These are phyloP conservation scores for Boletales sp. DNA, from an alignment of 768 basidiomycete genomes.

Conservation along the genomic window DNA sequence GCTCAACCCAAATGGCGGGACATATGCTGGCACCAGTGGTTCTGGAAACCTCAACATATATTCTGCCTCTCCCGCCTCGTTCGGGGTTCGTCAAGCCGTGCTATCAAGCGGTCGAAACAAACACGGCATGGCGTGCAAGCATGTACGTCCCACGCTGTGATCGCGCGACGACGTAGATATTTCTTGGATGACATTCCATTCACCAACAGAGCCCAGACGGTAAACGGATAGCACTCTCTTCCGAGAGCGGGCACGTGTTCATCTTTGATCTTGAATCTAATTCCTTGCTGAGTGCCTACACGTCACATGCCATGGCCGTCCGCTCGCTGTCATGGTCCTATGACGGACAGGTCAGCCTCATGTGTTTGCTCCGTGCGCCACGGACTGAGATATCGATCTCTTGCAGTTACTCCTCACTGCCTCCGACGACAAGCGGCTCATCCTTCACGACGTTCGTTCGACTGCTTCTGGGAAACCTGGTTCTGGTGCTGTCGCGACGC, in stretches of 20 bases:
- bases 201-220: conserved; percentile 80
- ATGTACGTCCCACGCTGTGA: conserved; percentile 45
- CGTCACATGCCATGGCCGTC: conserved; percentile 88
- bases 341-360: conserved; percentile 70
- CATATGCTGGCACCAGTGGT: conserved; percentile 70
- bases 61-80: conserved; percentile 63
- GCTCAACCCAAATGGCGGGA: conserved; percentile 67
- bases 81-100: conserved; percentile 58
- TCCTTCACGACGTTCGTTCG: conserved; percentile 86
- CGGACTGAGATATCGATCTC: not conserved
- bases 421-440: conserved; percentile 89
- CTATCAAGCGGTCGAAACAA: conserved; percentile 68
- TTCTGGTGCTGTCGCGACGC: conserved; percentile 75
- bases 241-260: conserved; percentile 85
- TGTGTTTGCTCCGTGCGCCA: not conserved
- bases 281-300: conserved; percentile 65
- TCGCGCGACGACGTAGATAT: conserved; percentile 1
- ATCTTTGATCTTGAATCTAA: conserved; percentile 76
- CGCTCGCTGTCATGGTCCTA: conserved; percentile 86
- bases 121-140: conserved; percentile 71
- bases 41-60: conserved; percentile 70
- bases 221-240: conserved; percentile 71
- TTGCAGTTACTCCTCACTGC: conserved; percentile 81
- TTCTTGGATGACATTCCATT: not conserved
- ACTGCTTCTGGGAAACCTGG: conserved; percentile 55